Conservation (phyloP, 176 grass and related monocot species). For the Musa itinerans region DNA sequence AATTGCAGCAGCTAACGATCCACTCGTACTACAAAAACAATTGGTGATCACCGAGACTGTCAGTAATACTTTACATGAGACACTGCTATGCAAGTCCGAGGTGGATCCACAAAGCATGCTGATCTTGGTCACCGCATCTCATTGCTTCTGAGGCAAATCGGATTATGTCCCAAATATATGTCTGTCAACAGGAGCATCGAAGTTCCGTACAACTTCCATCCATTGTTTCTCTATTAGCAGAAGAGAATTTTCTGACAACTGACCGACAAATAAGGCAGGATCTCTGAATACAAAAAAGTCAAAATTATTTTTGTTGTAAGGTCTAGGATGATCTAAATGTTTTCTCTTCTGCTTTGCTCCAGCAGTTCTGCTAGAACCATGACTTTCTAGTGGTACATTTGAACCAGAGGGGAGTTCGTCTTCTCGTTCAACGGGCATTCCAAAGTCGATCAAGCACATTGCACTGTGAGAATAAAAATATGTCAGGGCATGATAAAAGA, state of each 20-base stretch:
- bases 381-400: slow-evolving; percentile 26
- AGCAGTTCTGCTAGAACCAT: slow-evolving; percentile 16
- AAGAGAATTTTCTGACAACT: slow-evolving; percentile 58
- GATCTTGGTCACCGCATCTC: background rate
- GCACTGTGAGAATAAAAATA: slow-evolving; percentile 37
- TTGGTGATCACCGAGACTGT: background rate
- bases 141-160: background rate
- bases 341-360: slow-evolving; percentile 48
- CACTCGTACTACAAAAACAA: background rate
- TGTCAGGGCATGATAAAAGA: background rate
- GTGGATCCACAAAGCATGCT: background rate
- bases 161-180: slow-evolving; percentile 69
- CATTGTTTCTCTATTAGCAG: slow-evolving; percentile 78
- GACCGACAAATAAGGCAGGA: slow-evolving; percentile 67
- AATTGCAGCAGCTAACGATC: background rate
- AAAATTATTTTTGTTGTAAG: slow-evolving; percentile 40
- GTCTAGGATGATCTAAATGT: slow-evolving; percentile 31
- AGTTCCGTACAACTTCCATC: slow-evolving; percentile 68
- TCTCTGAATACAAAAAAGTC: slow-evolving; percentile 60
- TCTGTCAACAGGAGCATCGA: slow-evolving; percentile 57
- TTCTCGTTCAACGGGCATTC: slow-evolving; percentile 48
- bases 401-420: slow-evolving; percentile 26
- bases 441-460: slow-evolving; percentile 92
- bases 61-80: background rate
- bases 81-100: background rate